Base-by-base conservation (phyloP, 2,329 filamentous ascomycete genomes). In the Lecanicillium sp. region DNA sequence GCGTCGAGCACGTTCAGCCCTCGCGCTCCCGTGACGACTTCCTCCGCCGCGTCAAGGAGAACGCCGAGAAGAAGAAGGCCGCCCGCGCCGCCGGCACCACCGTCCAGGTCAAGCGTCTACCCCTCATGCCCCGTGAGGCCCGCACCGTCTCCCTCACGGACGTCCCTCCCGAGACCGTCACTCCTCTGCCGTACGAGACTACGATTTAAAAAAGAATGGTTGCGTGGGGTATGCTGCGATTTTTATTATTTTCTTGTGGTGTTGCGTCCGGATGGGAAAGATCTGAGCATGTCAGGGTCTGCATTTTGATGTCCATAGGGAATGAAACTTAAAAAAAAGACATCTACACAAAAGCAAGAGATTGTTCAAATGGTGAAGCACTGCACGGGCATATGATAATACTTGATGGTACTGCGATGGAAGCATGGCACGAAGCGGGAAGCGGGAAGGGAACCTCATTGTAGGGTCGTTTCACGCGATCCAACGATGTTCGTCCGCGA, bases 11-110 rank as follows among this genome's bases (percentile, higher is more conserved):
- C 85, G 82, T 98, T 75, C 76, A 77, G 67, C 87, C 87, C 70
- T 97, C 91, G 62, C 87, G 93, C 72, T 97, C 91, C 67, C 84
- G 93, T 69, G 91, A 97, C 67, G 91, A 93, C 73, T 97, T 98
- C 82, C 75, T 97, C 67, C 84, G 81, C 78, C 86, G 91, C 67
- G 91, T 98, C 73, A 97, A 97, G 88, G 76, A 82, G 69, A 97
- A 97, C 79, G 90, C 90, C 67, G 84, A 81, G 69, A 84, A 89
- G 74, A 93, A 90, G 84, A 85, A 84, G 74, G 78, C 94, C 80
- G 90, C 91, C 67, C 95, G 95, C 85, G 80, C 82, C 63, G 84
- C 90, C 66, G 93, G 93, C 67, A 81, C 81, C 71, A 82, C 85
- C 69, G 79, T 96, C 64, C 83, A 91, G 77, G 80, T 98, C 70